These are phyloP conservation scores for Stachybotrys chartarum DNA, from an alignment of 2,329 filamentous ascomycete genomes.

Conservation along the genomic window DNA sequence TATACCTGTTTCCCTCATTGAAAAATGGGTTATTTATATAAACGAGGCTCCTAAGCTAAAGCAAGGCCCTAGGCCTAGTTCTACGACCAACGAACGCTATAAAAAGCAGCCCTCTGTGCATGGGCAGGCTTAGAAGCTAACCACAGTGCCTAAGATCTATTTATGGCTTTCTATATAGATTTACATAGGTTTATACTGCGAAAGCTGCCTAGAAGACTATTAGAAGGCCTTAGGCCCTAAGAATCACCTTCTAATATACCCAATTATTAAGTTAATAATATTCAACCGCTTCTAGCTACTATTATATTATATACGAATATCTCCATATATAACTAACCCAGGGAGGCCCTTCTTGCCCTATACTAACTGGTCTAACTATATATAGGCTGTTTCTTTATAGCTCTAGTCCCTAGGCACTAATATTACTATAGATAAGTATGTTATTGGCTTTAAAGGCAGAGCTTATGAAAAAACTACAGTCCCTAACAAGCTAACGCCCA, in stretches of 20 bases:
- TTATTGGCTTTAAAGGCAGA: too few species aligned
- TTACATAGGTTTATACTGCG: neutral
- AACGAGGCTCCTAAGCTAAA: too few species aligned
- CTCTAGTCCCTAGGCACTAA: neutral
- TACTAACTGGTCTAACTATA: neutral
- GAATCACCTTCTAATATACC: neutral
- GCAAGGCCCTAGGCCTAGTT: too few species aligned
- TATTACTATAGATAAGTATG: too few species aligned
- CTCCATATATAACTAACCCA: neutral
- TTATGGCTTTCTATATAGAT: too few species aligned
- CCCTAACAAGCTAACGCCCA: too few species aligned
- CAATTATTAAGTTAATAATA: neutral
- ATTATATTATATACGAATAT: neutral
- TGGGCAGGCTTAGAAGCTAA: neutral
- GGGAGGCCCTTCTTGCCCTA: neutral
- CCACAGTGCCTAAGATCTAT: neutral
- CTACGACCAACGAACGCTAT: too few species aligned
- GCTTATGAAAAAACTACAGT: too few species aligned
- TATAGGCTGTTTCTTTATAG: neutral
- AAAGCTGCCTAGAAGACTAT: neutral
- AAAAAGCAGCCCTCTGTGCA: too few species aligned
- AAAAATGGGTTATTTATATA: too few species aligned
- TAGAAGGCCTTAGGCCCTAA: neutral
- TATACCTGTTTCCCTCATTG: too few species aligned
- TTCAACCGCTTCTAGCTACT: neutral